A percentile compares a stretch with the other conserved stretches of the same genome.
These are phyloP conservation scores for Pythium chondricola DNA, from an alignment of 352 stramenopile species.

Conservation along the genomic window DNA sequence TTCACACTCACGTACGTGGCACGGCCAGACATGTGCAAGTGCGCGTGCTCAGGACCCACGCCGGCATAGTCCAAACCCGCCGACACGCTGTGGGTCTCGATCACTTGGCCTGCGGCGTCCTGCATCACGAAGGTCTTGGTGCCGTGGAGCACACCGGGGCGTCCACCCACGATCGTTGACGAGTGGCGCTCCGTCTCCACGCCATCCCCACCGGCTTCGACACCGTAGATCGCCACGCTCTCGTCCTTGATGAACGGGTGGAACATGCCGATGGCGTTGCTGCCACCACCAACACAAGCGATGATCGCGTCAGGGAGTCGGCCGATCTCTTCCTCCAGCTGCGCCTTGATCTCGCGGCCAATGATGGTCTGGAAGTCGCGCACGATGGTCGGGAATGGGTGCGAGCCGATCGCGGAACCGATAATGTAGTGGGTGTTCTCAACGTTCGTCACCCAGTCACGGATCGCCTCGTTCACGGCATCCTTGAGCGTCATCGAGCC, in stretches of 20 bases:
- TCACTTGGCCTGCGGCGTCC: slow-evolving; percentile 91
- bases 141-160: slow-evolving; percentile 95
- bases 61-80: slow-evolving; percentile 97
- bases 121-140: slow-evolving; percentile 98
- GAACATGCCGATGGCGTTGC: slow-evolving; percentile 99
- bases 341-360: slow-evolving; percentile 90
- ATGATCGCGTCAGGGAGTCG: slow-evolving; percentile 94
- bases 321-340: slow-evolving; percentile 94
- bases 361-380: slow-evolving; percentile 98
- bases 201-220: slow-evolving; percentile 95
- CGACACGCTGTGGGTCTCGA: slow-evolving; percentile 94
- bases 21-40: slow-evolving; percentile 93
- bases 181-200: slow-evolving; percentile 88
- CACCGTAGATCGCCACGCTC: slow-evolving; percentile 92
- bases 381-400: slow-evolving; percentile 98
- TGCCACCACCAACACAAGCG: slow-evolving; percentile 96
- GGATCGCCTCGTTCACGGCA: slow-evolving; percentile 98
- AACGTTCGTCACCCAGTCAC: slow-evolving; percentile 99
- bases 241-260: slow-evolving; percentile 94
- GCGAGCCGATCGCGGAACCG: slow-evolving; percentile 95
- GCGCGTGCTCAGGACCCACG: slow-evolving; percentile 96
- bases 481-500: slow-evolving; percentile 97
- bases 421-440: slow-evolving; percentile 98
- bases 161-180: slow-evolving; percentile 92
- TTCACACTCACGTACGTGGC: slow-evolving; percentile 96